Evolutionary conservation across 2,329 filamentous ascomycete genomes (phyloP), one percentile per base, ranked within the genome.

Genomic region (Apiospora hydei): DNA sequence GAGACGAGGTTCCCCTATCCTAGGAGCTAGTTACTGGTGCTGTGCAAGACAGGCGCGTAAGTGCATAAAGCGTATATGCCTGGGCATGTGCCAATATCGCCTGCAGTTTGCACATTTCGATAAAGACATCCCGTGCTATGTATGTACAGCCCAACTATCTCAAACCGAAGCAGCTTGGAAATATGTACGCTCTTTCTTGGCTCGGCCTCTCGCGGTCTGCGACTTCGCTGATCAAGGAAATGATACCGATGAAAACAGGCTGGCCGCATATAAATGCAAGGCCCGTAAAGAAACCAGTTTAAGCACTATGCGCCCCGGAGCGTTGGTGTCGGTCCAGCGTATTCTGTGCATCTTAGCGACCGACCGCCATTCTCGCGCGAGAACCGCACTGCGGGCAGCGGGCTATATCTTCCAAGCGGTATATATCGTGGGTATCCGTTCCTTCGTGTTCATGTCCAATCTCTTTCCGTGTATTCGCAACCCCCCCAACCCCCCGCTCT

Each of bases 81-180:
- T 43, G 41, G 41, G 10, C 7, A 38, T 38, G 34, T 43, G 41
- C 51, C 26, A 34, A 34, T 57, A 18, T 30, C 51, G 5, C 51
- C 14, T 30, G 14, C 51, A 34, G 6, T 7, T 26, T 57, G 51
- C 51, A 57, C 2, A 5, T 3, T 57, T 18, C 4, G 4, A 26
- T 18, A 14, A 21, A 4, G 7, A 43, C 13, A 10, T 43, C 10
- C 16, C 44, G 21, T 21, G 18, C 13, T 21, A 21, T 21, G 14
- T 18, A 46, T 21, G 41, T 43, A 3, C 41, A 14, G 41, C 41
- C 7, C 6, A 43, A 11, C 10, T 3, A 43, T 43, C 41, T 43
- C 41, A 0, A 38, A 44, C 1, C 70, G 61, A 16, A 71, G 38
- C n/a, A 38, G 26, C 53, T 64, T 69, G 64, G 43, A 68, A 64